Evolutionary conservation across 169 alveolate genomes (phyloP), one percentile per base, ranked within the genome.

Genomic region (Babesia bovis): DNA sequence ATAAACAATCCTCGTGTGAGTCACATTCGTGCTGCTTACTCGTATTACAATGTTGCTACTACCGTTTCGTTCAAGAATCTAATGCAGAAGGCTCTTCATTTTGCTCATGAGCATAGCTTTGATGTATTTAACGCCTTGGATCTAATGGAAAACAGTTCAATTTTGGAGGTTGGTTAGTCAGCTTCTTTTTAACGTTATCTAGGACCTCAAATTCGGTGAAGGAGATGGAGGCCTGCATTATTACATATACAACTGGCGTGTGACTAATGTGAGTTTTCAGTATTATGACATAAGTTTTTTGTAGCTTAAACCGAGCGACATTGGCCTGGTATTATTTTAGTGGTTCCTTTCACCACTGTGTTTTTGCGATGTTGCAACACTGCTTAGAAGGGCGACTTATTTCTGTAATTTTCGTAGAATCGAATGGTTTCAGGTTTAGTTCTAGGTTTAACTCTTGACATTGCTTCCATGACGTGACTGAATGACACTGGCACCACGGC

Each of bases 141-240:
- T 81, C 93, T 98, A 53, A 96, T 95, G 99, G 97, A 97, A 40
- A 97, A 97, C 85, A 76, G 79, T 26, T 68, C 89, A 50, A 81
- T 94, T 36, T 86, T 97, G 25, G 92, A 94, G 87, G 96, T 87
- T 19, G 2, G 21, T 21, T 38, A 9, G 2, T 26, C 55, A 0
- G 32, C 38, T 52, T 69, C 19, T 13, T 10, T 19, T 10, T 13
- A 15, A n/a, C 36, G 49, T 21, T 49, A 35, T n/a, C 36, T 50
- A 86, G 90, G 94, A 94, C 42, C 82, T 94, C 84, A 92, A 95
- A 55, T 97, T 97, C 82, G 97, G 98, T 13, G 83, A 87, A 23
- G 99, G 99, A 2, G 98, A 96, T 70, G 99, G 99, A n/a, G 86
- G 90, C 53, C 93, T 97, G 68, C 95, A 96, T 77, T 97, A 97